These are phyloP conservation scores for Boletus rufocinnamomeus DNA, from an alignment of 768 basidiomycete species.

Conservation along the genomic window DNA sequence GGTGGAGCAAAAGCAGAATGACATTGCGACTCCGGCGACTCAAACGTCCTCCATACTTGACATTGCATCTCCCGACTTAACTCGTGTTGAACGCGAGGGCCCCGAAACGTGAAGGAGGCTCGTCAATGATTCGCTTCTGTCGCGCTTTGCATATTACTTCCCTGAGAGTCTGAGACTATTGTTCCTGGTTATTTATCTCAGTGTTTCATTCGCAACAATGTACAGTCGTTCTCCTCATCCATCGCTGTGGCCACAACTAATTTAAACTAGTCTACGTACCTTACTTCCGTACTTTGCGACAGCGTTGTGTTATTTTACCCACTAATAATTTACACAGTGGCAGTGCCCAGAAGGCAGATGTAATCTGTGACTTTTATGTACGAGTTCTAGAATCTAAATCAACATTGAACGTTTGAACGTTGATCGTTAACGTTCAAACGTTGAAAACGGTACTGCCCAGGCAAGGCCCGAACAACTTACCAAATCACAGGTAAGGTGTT, in stretches of 20 bases:
- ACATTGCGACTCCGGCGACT: background rate
- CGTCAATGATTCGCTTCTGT: background rate
- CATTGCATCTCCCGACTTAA: background rate
- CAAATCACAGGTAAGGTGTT: background rate
- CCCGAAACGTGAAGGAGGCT: background rate
- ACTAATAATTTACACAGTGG: background rate
- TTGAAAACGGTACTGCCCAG: too few species aligned
- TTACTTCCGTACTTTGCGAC: background rate
- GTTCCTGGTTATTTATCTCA: background rate
- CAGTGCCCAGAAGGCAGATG: background rate
- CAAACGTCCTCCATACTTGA: conserved; percentile 8
- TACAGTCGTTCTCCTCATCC: background rate
- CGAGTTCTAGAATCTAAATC: background rate
- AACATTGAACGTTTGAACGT: background rate
- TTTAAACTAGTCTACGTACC: background rate
- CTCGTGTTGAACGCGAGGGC: background rate
- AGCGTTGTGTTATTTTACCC: background rate
- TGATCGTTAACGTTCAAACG: background rate
- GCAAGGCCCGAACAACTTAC: background rate
- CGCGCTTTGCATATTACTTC: background rate
- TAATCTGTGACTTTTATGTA: background rate
- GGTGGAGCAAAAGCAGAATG: conserved; percentile 4
- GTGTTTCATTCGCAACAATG: background rate
- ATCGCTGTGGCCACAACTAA: background rate
- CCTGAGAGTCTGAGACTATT: background rate